Evolutionary conservation across 1,284 basidiomycete genomes (phyloP), one percentile per base, ranked within the genome.

Genomic region (Naganishia sp.): DNA sequence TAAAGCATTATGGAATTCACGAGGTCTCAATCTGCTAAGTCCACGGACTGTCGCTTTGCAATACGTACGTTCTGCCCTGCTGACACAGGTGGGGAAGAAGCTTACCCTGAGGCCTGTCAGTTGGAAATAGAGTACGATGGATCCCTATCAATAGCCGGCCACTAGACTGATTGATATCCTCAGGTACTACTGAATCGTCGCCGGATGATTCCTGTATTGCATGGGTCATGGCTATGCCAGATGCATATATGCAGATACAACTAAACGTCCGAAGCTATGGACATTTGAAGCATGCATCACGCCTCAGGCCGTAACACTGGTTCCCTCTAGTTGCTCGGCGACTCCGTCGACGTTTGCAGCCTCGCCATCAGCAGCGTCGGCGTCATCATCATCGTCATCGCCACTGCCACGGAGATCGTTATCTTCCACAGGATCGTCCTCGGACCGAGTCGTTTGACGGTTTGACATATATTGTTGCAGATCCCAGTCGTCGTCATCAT

Each of bases 1-100:
- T 68, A 60, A 69, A 39, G 71, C 74, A 15, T 47, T 76, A 39
- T 81, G 82, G 72, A 81, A 83, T 64, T 75, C 76, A 2, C 75
- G 71, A 1, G 83, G 83, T 0, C 70, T 84, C 35, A 81, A 82
- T 53, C 69, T 84, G 9, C 74, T 82, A 10, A 74, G 77, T n/a
- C 83, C 83, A 2, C 68, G 75, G 25, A 71, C 74, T 56, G 78
- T 78, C 6, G 83, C 81, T 7, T 78, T 81, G 63, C 79, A 84
- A 71, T 84, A 80, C 67, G 82, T 82, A 65, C 75, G 81, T 75
- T 46, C 45, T 7, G 28, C 18, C 21, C 3, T n/a, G 21, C 47
- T 49, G 47, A 25, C 21, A 13, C 21, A 3, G 25, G 5, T 23
- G 23, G 46, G 21, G 7, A 2, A 39, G 35, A 39, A 13, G 35